These are phyloP conservation scores for Crucihimalaya himalaica DNA, from an alignment of 345 rosid genomes.

Conservation along the genomic window DNA sequence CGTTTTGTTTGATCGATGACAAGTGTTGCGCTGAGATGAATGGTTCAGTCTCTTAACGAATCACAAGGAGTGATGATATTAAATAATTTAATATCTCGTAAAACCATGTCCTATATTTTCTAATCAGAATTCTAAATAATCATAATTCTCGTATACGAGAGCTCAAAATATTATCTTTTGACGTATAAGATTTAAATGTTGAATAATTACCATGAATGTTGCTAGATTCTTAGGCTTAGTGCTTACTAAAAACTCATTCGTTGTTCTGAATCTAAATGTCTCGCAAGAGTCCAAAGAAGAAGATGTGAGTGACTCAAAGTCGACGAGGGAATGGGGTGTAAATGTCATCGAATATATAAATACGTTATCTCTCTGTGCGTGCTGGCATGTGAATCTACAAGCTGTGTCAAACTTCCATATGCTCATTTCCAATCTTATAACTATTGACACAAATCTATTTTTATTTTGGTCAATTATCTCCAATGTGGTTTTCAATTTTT, in stretches of 20 bases:
- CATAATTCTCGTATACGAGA: too few relatives aligned
- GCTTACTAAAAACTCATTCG: conserved; percentile 18
- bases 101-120: too few relatives aligned
- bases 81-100: too few relatives aligned
- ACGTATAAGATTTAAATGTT: too few relatives aligned
- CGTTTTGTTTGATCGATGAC: background rate
- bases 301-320: conserved; percentile 33
- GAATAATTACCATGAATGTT: background rate
- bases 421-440: background rate
- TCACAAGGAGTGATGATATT: too few relatives aligned
- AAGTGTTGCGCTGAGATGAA: background rate
- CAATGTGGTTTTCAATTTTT: background rate
- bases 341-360: conserved; percentile 8
- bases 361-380: conserved; percentile 14
- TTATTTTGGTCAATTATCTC: conserved; percentile 1
- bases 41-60: conserved; percentile 1
- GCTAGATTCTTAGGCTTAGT: conserved; percentile 21
- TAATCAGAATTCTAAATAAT: too few relatives aligned
- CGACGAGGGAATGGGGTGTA: conserved; percentile 24
- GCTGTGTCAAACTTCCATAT: conserved; percentile 17
- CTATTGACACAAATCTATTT: background rate
- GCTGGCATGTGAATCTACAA: conserved; percentile 28
- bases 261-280: conserved; percentile 20
- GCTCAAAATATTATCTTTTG: too few relatives aligned
- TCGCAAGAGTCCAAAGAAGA: conserved; percentile 26